Base-by-base conservation (phyloP, 2,329 filamentous ascomycete genomes). In the Mycosphaerella arachidis region DNA sequence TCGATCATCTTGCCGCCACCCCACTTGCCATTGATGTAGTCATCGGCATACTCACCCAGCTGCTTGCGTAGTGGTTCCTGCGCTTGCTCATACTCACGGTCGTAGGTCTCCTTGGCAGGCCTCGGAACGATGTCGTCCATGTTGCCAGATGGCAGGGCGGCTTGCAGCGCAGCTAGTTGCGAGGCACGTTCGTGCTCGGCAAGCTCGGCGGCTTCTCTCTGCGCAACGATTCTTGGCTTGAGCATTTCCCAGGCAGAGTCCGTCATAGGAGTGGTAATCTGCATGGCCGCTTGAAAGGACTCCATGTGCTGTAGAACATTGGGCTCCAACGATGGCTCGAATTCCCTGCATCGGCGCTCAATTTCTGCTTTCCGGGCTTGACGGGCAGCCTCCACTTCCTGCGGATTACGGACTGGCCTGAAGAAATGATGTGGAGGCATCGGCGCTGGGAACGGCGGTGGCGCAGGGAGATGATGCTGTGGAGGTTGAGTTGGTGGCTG, bases 271-370 rank as follows among this genome's bases (percentile, higher is more conserved):
- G 83, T 81, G 9, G 84, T 83, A 40, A 91, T 88, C 63, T 90
- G 84, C 50, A 89, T 82, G 31, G 90, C 86, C 40, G 87, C 88
- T 69, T 88, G 84, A 72, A 91, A 93, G 1, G 88, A 86, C 51
- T 88, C 82, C 74, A 91, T 89, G 68, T 88, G 86, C 57, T 82
- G 81, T 59, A 92, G 78, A 46, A 89, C 79, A 64, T 79, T 81
- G 43, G 85, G 75, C 53, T 78, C 76, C 58, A 93, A 77, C 1
- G 89, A 87, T 29, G 89, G 89, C 33, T 86, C 74, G 53, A 93
- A 79, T 72, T 83, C 75, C 48, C 64, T 54, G 69, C 87, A 90
- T 30, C 88, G 84, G 55, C 82, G 82, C 72, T 92, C 88, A 68
- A 93, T 92, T 66, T 91, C 89, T 13, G 80, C 78, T 70, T 83